Conservation (phyloP, 2,329 filamentous ascomycete species). For the Helicocarpus griseus region DNA sequence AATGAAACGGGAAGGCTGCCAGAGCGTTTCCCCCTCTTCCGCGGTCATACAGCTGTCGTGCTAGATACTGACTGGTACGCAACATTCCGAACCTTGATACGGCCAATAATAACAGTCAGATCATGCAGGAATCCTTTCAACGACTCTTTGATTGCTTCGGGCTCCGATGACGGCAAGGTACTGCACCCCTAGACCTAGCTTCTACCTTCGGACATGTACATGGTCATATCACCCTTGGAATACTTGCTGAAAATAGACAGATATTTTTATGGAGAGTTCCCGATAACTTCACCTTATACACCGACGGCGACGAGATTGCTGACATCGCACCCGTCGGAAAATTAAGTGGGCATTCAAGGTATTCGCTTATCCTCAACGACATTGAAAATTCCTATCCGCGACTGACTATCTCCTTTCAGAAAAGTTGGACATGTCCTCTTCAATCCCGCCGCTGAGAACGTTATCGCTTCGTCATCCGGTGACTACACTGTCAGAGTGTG, state of each 20-base stretch:
- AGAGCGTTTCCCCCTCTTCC: slow-evolving; percentile 87
- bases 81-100: slow-evolving; percentile 1
- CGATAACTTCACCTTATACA: slow-evolving; percentile 71
- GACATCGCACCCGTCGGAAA: slow-evolving; percentile 75
- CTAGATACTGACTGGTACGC: slow-evolving; percentile 91
- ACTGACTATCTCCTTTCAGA: slow-evolving; percentile 37
- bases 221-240: background rate
- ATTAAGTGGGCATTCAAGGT: slow-evolving; percentile 80
- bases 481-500: slow-evolving; percentile 93
- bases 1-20: slow-evolving; percentile 83
- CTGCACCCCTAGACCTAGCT: background rate
- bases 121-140: slow-evolving; percentile 80
- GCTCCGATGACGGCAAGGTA: slow-evolving; percentile 88
- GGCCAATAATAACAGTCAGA: slow-evolving; percentile 10
- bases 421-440: slow-evolving; percentile 98
- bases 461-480: slow-evolving; percentile 88
- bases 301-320: slow-evolving; percentile 71
- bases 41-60: slow-evolving; percentile 89
- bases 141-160: slow-evolving; percentile 83
- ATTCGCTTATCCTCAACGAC: slow-evolving; percentile 19
- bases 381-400: background rate
- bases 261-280: slow-evolving; percentile 96
- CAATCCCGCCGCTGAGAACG: slow-evolving; percentile 91
- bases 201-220: no score
- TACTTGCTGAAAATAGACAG: slow-evolving; percentile 16